Evolutionary conservation across 2,329 filamentous ascomycete genomes (phyloP), one percentile per base, ranked within the genome.

Genomic region (Epichloe scottii): DNA sequence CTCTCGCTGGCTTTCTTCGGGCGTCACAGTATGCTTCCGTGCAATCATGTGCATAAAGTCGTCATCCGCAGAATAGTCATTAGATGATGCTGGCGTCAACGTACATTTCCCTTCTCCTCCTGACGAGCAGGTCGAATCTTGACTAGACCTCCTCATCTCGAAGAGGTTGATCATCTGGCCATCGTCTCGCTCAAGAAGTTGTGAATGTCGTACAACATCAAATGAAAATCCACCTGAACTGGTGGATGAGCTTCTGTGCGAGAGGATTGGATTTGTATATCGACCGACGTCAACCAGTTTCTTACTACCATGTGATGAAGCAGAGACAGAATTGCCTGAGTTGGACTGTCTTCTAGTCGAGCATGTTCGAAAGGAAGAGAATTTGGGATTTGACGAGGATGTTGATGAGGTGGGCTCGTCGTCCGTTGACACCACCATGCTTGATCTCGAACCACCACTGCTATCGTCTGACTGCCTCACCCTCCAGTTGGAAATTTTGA

Each of bases 401-500:
- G 37, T 8, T 5, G 41, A 30, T 12, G 5, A 15, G 30, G 17
- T 17, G 14, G 21, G 5, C 14, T 33, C 40, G 7, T 44, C 41
- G 1, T 50, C 48, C 19, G 39, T 34, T 19, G 4, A 21, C 26
- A 33, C 11, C 8, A 19, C n/a, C 14, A 15, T 23, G 14, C 38
- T 44, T 38, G 41, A 50, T 19, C 48, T 26, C 6, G 48, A 49
- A 14, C 15, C 30, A 19, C 30, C 46, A 37, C 3, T 43, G 19
- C 46, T 48, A 11, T 45, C 46, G 34, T 51, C 50, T 15, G 45
- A 39, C 15, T 40, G 46, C 45, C 52, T 51, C 17, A 15, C 39
- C 37, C 52, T 43, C 52, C 52, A 53, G 19, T 53, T 51, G 15
- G 48, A 37, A 30, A 51, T 19, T 8, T 49, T 50, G 21, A 53